Percentiles rank a stretch among this genome's conserved stretches.
These are phyloP conservation scores for Chlorella sorokiniana DNA, from an alignment of 139 green algal species.

Conservation along the genomic window DNA sequence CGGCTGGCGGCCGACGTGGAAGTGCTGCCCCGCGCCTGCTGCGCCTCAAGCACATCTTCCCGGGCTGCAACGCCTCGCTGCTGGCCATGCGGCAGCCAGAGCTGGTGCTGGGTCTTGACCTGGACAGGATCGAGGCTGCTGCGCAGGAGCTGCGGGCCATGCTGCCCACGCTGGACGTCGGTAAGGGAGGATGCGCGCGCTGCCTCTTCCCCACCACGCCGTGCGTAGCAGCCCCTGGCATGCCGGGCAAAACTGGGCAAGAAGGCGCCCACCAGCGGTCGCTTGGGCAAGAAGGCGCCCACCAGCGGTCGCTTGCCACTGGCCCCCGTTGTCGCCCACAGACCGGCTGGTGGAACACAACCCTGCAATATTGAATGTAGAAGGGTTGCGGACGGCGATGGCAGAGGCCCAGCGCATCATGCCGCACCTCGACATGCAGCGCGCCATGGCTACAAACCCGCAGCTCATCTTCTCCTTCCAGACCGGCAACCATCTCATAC, in stretches of 20 bases:
- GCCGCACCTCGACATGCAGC: constrained; percentile 54
- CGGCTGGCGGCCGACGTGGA: constrained; percentile 40
- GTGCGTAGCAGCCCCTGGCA: too few species aligned
- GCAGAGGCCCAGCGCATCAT: constrained; percentile 63
- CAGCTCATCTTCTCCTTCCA: constrained; percentile 76
- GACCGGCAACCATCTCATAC: constrained; percentile 70
- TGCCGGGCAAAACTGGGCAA: too few species aligned
- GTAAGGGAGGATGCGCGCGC: too few species aligned
- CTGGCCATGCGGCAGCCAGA: constrained; percentile 63
- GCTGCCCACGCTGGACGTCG: constrained; percentile 66
- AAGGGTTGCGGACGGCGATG: constrained; percentile 61
- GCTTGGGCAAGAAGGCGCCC: too few species aligned
- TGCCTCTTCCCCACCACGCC: too few species aligned
- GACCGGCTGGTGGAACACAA: constrained; percentile 66
- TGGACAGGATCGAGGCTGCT: constrained; percentile 37
- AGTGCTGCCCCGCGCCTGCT: constrained; percentile 49
- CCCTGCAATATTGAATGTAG: constrained; percentile 70
- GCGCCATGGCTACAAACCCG: constrained; percentile 64
- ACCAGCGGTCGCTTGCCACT: too few species aligned
- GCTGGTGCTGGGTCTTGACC: constrained; percentile 62
- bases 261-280: too few species aligned
- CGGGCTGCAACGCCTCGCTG: constrained; percentile 52
- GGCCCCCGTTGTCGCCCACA: not conserved
- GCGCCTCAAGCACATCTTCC: constrained; percentile 66
- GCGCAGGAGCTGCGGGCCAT: constrained; percentile 53